These are phyloP conservation scores for Globisporangium rhizosaccharum DNA, from an alignment of 352 stramenopile species.

Conservation along the genomic window DNA sequence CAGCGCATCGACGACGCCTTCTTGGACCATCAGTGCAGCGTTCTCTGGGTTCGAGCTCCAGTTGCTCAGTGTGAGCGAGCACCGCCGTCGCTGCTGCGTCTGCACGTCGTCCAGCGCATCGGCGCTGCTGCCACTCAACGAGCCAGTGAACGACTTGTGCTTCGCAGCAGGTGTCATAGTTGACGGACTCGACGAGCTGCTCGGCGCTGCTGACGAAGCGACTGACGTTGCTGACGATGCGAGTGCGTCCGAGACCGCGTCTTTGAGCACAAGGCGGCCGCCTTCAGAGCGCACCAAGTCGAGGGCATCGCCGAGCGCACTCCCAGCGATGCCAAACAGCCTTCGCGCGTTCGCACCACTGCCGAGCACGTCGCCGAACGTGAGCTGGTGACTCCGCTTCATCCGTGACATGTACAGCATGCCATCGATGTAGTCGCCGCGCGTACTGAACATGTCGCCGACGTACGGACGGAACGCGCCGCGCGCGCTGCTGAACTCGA, in stretches of 20 bases:
- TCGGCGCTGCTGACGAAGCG: neutral
- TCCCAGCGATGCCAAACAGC: slow-evolving; percentile 5
- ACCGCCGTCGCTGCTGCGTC: slow-evolving; percentile 50
- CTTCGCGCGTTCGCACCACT: neutral
- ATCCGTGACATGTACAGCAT: slow-evolving; percentile 88
- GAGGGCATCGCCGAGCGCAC: slow-evolving; percentile 2
- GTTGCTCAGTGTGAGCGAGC: slow-evolving; percentile 80
- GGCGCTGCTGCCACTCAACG: neutral
- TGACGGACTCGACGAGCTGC: no score
- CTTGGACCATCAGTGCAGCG: slow-evolving; percentile 78
- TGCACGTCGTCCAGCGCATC: slow-evolving; percentile 17
- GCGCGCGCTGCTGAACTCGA: slow-evolving; percentile 22
- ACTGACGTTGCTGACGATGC: neutral
- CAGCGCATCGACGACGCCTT: slow-evolving; percentile 83
- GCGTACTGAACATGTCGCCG: slow-evolving; percentile 75
- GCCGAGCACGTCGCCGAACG: slow-evolving; percentile 19
- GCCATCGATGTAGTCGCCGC: slow-evolving; percentile 79
- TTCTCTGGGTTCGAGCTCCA: slow-evolving; percentile 87
- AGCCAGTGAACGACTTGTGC: neutral
- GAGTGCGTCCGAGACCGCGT: slow-evolving; percentile 45
- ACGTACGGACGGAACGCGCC: slow-evolving; percentile 59
- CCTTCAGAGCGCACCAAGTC: slow-evolving; percentile 19
- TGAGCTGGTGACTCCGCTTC: slow-evolving; percentile 58
- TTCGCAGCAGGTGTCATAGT: neutral
- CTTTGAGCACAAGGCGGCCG: slow-evolving; percentile 29